Percentiles rank a stretch among this genome's conserved stretches.
These are phyloP conservation scores for Hura crepitans DNA, from an alignment of 441 rosid genomes.

Conservation along the genomic window DNA sequence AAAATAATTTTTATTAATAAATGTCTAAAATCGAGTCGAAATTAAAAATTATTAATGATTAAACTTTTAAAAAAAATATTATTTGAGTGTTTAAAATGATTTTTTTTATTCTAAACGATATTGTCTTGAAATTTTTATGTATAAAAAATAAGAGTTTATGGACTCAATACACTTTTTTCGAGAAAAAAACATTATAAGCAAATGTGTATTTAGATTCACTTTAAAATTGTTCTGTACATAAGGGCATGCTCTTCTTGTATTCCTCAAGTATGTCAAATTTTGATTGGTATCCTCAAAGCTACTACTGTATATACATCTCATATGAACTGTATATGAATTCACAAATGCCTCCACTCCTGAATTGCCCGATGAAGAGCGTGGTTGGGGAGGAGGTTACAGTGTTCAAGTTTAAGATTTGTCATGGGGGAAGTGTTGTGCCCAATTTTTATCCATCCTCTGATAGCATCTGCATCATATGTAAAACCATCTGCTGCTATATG, in stretches of 20 bases:
- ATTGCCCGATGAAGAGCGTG: slow-evolving; percentile 79
- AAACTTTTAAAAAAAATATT: no score
- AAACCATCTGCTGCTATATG: slow-evolving; percentile 88
- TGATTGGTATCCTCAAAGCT: background rate
- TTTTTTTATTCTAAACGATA: no score
- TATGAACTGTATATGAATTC: slow-evolving; percentile 22
- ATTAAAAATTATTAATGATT: no score
- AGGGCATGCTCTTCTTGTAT: background rate
- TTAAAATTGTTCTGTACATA: background rate
- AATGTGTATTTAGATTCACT: background rate
- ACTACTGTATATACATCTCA: background rate
- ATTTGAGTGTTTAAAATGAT: no score
- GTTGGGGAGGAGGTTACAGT: slow-evolving; percentile 69
- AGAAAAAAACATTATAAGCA: background rate
- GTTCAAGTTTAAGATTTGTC: slow-evolving; percentile 79
- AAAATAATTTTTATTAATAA: no score
- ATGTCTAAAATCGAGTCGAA: no score
- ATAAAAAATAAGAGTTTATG: no score
- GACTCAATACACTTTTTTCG: background rate
- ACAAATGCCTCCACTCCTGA: slow-evolving; percentile 68
- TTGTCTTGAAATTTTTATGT: no score
- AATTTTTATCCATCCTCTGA: slow-evolving; percentile 73
- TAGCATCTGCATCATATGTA: slow-evolving; percentile 86
- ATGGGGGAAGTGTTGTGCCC: slow-evolving; percentile 83
- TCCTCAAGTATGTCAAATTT: slow-evolving; percentile 1